Evolutionary conservation across 371 early-diverging fungal genomes (phyloP).

Genomic region (Mucor racemosus): DNA sequence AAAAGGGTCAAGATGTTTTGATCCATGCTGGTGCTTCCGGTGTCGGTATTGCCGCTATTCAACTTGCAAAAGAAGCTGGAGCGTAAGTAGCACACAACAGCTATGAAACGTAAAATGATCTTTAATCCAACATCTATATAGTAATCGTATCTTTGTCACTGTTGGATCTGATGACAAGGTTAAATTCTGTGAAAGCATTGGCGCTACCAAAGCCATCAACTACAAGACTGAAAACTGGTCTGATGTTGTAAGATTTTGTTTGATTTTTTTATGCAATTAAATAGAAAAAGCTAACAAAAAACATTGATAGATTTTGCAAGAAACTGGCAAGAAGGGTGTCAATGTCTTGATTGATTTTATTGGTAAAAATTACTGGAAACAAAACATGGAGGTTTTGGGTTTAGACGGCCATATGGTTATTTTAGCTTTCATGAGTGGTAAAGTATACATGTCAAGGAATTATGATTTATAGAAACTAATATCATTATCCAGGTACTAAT

Average conservation of each 20-base stretch:
- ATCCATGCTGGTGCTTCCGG: slow-evolving; percentile 85
- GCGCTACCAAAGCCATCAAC: slow-evolving; percentile 78
- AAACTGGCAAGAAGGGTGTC: slow-evolving; percentile 70
- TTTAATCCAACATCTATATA: not conserved
- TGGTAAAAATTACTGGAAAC: slow-evolving; percentile 68
- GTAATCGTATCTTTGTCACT: slow-evolving; percentile 65
- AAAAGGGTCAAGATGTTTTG: slow-evolving; percentile 67
- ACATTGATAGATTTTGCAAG: slow-evolving; percentile 45
- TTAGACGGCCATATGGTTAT: slow-evolving; percentile 78
- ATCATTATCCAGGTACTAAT: slow-evolving; percentile 31
- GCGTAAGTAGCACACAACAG: slow-evolving; percentile 51
- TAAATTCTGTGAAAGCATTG: slow-evolving; percentile 66
- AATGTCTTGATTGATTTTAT: slow-evolving; percentile 75
- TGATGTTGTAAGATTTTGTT: slow-evolving; percentile 44
- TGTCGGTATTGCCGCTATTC: slow-evolving; percentile 79
- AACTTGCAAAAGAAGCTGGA: slow-evolving; percentile 68
- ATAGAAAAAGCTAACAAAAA: not conserved
- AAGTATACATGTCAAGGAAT: not conserved
- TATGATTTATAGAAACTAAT: not conserved
- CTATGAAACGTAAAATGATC: not conserved
- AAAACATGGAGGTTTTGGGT: slow-evolving; percentile 68
- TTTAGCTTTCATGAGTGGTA: slow-evolving; percentile 68
- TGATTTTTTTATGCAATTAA: not conserved
- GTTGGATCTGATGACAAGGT: slow-evolving; percentile 72
- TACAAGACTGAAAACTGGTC: slow-evolving; percentile 71